Evolutionary conservation across 768 basidiomycete genomes (phyloP), one percentile per base, ranked within the genome.

Genomic region (Strobilomyces dryophilus): DNA sequence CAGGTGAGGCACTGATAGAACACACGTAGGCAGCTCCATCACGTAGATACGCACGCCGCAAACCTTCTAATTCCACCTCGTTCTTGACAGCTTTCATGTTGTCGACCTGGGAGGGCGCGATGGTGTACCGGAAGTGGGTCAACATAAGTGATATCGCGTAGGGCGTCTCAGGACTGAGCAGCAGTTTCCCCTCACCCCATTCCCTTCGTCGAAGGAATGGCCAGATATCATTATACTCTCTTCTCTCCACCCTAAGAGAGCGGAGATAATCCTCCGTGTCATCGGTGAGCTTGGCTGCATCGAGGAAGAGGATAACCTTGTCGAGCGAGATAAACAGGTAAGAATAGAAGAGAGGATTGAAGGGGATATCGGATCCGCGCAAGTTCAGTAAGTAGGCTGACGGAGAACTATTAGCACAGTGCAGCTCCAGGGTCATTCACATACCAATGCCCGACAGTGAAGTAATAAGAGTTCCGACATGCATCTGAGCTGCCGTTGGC

Each of bases 51-150:
- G 95, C 95, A 39, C 80, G 74, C 55, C 80, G 78, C 67, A 97
- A 70, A 3, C 95, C 95, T 39, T 86, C 82, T 49, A 97, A 76
- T 71, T 98, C 95, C 27, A 79, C 79, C 39, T 82, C 76, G 66
- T 95, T 98, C 81, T 99, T 99, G 64, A 95, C 73, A 2, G 89
- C 82, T 76, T 94, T 89, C 72, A 87, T 81, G 45, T 79, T 72
- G 54, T 93, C 87, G 24, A 95, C 76, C 41, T 78, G 78, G 8
- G 89, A 84, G 0, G 84, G 84, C 1, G 76, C 71, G 50, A 92
- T 73, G 0, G 89, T 89, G 69, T 88, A 92, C 11, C 89, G 85
- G 66, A 83, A 82, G 65, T 87, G 84, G 0, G 89, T 91, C 50
- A 93, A 74, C 83, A 92, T 91, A 51, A 92, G 77, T 12, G 87